Percentiles rank a stretch among this genome's conserved stretches.
phyloP scores from a whole-genome alignment of 352 stramenopile species.

The Phytophthora idaei region DNA sequence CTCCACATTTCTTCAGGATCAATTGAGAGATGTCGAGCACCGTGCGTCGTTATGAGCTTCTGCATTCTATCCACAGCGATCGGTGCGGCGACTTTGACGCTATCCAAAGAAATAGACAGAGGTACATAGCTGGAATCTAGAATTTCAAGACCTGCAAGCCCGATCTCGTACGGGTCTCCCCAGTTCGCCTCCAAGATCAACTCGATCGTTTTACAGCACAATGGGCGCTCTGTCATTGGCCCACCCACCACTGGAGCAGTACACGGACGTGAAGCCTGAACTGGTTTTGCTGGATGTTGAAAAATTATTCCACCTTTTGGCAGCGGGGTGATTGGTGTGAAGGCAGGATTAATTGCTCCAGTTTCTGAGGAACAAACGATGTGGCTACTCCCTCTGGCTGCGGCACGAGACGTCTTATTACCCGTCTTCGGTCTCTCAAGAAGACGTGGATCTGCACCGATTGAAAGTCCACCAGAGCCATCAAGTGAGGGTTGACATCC shows the following conservation, averaged over 20 bases:
- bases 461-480: not conserved
- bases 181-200: slow-evolving; percentile 70
- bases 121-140: slow-evolving; percentile 63
- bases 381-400: slow-evolving; percentile 27
- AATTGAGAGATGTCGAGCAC: slow-evolving; percentile 55
- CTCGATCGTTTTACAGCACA: slow-evolving; percentile 56
- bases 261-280: slow-evolving; percentile 44
- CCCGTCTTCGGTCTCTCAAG: slow-evolving; percentile 63
- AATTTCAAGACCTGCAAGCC: slow-evolving; percentile 63
- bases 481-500: not conserved
- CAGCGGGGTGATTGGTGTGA: slow-evolving; percentile 44
- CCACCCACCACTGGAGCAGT: slow-evolving; percentile 67
- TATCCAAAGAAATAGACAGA: slow-evolving; percentile 35
- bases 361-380: slow-evolving; percentile 23
- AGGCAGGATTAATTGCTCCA: slow-evolving; percentile 17
- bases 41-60: slow-evolving; percentile 45
- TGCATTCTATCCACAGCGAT: slow-evolving; percentile 38
- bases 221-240: slow-evolving; percentile 41
- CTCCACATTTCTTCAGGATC: slow-evolving; percentile 69
- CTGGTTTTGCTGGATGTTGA: slow-evolving; percentile 28
- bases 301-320: slow-evolving; percentile 46
- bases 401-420: slow-evolving; percentile 43
- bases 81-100: slow-evolving; percentile 41
- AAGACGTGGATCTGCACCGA: slow-evolving; percentile 22
- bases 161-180: slow-evolving; percentile 75